Percentiles rank a stretch among this genome's conserved stretches.
Evolutionary conservation across 2,329 filamentous ascomycete genomes (phyloP).

Genomic region (Orbilia javanica): DNA sequence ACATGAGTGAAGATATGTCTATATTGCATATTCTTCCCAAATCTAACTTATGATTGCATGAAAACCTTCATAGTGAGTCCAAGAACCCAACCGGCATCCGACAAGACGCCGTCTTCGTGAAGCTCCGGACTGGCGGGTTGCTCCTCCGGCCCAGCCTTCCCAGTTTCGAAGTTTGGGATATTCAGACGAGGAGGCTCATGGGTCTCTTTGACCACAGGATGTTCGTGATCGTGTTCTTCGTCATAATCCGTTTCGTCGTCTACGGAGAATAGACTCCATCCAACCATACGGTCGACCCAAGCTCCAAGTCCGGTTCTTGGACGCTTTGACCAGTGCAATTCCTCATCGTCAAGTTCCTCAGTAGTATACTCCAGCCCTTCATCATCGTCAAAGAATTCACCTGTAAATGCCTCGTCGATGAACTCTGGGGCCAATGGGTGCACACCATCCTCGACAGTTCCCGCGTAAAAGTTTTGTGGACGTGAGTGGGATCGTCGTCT

Average conservation of each 20-base stretch:
- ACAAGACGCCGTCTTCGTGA: conserved; percentile 73
- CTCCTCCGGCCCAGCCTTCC: conserved; percentile 66
- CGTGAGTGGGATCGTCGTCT: conserved; percentile 17
- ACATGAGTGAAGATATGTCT: too few relatives aligned
- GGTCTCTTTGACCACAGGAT: conserved; percentile 40
- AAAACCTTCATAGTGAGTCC: conserved; percentile 75
- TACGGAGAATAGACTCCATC: conserved; percentile 53
- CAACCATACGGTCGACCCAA: conserved; percentile 58
- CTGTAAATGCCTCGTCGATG: conserved; percentile 69
- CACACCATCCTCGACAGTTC: conserved; percentile 71
- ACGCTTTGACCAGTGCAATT: conserved; percentile 59
- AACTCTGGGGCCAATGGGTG: conserved; percentile 64
- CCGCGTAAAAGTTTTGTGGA: conserved; percentile 69
- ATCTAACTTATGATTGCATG: conserved; percentile 66
- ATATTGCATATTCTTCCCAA: neutral
- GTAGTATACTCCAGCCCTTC: conserved; percentile 65
- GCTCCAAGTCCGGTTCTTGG: conserved; percentile 60
- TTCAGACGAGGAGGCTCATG: conserved; percentile 28
- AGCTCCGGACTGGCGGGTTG: conserved; percentile 17
- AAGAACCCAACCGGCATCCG: conserved; percentile 77
- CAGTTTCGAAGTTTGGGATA: conserved; percentile 47
- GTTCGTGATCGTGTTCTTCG: conserved; percentile 60
- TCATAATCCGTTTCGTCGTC: conserved; percentile 57
- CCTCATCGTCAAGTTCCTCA: conserved; percentile 63
- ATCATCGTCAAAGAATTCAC: conserved; percentile 66